A percentile compares a stretch with the other conserved stretches of the same genome.
Evolutionary conservation across 2,329 filamentous ascomycete genomes (phyloP).

Genomic region (Rhinocladiella mackenziei): DNA sequence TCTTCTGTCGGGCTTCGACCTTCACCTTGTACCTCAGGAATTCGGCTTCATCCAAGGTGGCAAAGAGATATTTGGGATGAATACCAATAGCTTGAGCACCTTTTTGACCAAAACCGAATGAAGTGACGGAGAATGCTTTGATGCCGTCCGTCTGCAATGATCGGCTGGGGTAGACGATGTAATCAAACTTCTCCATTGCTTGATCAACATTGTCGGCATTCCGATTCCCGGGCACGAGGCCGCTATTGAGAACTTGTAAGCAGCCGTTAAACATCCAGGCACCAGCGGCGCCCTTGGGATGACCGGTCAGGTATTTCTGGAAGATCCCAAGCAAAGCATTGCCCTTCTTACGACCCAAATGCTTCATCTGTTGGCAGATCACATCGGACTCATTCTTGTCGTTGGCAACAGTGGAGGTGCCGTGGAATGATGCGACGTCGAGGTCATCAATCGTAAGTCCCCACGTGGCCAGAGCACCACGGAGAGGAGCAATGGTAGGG

Average conservation of each 20-base stretch:
- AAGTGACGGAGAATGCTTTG: conserved; percentile 98
- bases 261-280: conserved; percentile 99
- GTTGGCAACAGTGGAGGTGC: conserved; percentile 96
- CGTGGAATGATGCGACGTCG: conserved; percentile 94
- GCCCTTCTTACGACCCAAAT: conserved; percentile 92
- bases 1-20: conserved; percentile 93
- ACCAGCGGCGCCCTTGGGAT: conserved; percentile 97
- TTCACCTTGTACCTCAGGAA: conserved; percentile 80
- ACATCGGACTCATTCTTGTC: conserved; percentile 99
- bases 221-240: conserved; percentile 91
- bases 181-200: conserved; percentile 94
- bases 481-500: conserved; percentile 85
- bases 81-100: conserved; percentile 95
- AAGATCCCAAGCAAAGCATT: conserved; percentile 96
- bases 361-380: conserved; percentile 91
- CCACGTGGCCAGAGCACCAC: conserved; percentile 95
- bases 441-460: conserved; percentile 96
- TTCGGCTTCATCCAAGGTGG: conserved; percentile 81
- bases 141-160: conserved; percentile 95
- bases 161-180: conserved; percentile 94
- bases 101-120: conserved; percentile 99
- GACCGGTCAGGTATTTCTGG: conserved; percentile 98
- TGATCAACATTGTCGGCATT: conserved; percentile 97
- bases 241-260: conserved; percentile 88
- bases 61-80: conserved; percentile 92